A percentile compares a stretch with the other conserved stretches of the same genome.
These are phyloP conservation scores for Candida coquimbonensis DNA, from an alignment of 805 yeast genomes.

Conservation along the genomic window DNA sequence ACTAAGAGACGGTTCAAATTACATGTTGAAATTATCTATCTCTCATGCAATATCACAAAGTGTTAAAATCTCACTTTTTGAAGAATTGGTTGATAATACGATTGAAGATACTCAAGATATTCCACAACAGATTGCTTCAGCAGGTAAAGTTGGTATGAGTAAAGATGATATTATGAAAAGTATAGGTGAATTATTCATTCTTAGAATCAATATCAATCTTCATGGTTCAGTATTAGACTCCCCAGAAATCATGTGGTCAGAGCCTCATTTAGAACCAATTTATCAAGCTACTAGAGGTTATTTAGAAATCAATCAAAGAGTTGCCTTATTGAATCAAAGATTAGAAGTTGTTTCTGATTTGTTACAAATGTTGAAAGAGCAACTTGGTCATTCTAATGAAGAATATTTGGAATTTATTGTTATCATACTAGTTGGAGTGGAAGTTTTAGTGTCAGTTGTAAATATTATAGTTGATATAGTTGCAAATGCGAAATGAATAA, in stretches of 20 bases:
- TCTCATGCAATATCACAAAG: conserved; percentile 96
- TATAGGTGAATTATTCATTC: conserved; percentile 89
- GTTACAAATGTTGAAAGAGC: conserved; percentile 94
- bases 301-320: conserved; percentile 90
- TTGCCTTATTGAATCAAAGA: conserved; percentile 81
- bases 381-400: conserved; percentile 89
- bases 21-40: conserved; percentile 86
- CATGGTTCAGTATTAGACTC: conserved; percentile 90
- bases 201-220: conserved; percentile 72
- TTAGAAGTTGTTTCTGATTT: conserved; percentile 90
- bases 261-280: conserved; percentile 94
- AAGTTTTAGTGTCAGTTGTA: conserved; percentile 79
- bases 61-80: conserved; percentile 90
- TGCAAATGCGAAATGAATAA: conserved; percentile 23
- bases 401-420: conserved; percentile 90
- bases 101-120: conserved; percentile 96
- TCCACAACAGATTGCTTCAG: conserved; percentile 90
- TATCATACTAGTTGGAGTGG: conserved; percentile 84
- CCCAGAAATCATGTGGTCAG: conserved; percentile 98
- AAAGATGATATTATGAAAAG: conserved; percentile 95
- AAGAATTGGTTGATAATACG: conserved; percentile 92
- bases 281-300: conserved; percentile 97
- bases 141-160: conserved; percentile 93
- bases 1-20: conserved; percentile 78
- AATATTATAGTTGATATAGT: conserved; percentile 62